Conservation (phyloP, 2,329 filamentous ascomycete genomes). For the Penicillium capsulatum region DNA sequence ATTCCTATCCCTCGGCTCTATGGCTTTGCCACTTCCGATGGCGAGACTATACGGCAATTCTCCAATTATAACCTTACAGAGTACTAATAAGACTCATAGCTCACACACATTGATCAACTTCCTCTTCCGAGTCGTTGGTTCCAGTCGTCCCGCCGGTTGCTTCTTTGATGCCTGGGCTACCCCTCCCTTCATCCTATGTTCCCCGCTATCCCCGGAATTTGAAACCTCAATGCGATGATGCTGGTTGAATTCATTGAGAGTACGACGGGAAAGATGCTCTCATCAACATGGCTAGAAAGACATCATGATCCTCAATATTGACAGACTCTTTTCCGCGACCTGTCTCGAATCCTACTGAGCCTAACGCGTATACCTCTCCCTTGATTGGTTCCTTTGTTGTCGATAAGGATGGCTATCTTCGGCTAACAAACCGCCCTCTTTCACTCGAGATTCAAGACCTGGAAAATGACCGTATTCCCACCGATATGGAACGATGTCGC, state of each 20-base stretch:
- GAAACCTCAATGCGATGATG: slow-evolving; percentile 1
- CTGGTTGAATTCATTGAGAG: slow-evolving; percentile 16
- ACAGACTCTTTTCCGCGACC: slow-evolving; percentile 4
- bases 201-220: background rate
- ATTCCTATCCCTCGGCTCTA: slow-evolving; percentile 14
- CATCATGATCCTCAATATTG: slow-evolving; percentile 5
- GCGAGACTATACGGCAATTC: slow-evolving; percentile 11
- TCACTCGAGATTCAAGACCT: slow-evolving; percentile 12
- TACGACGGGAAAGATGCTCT: slow-evolving; percentile 15
- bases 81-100: background rate
- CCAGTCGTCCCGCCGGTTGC: background rate
- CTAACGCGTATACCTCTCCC: slow-evolving; percentile 3
- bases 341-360: slow-evolving; percentile 4
- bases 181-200: slow-evolving; percentile 1
- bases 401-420: slow-evolving; percentile 1
- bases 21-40: slow-evolving; percentile 12
- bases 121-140: background rate
- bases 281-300: slow-evolving; percentile 11
- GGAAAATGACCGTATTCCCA: slow-evolving; percentile 1
- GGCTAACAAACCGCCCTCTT: slow-evolving; percentile 8
- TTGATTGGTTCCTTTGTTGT: slow-evolving; percentile 7
- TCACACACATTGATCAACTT: slow-evolving; percentile 5
- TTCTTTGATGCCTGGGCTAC: slow-evolving; percentile 1
- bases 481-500: slow-evolving; percentile 3
- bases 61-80: background rate